Evolutionary conservation across 495 filamentous ascomycete species (phyloP), one percentile per base, ranked within the genome.

Genomic region (Daldinia loculata): DNA sequence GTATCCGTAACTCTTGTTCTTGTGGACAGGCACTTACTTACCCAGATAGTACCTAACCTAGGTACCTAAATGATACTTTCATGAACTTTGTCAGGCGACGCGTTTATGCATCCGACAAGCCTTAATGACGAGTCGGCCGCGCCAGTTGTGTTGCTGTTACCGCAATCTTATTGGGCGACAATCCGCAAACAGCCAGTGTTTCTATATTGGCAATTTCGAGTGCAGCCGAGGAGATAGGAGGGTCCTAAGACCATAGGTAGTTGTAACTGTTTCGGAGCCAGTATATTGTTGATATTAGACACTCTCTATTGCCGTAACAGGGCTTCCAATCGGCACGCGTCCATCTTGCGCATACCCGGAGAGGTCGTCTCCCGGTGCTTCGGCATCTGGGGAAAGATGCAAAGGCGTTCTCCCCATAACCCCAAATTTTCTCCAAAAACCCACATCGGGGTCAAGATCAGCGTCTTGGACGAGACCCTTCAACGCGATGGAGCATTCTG

Each of bases 361-460:
- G 66, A 64, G 60, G 57, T 63, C 41, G 62, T 65, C 58, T 62
- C 61, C 70, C 70, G 66, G 66, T 72, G 65, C 70, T 72, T 69
- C 70, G 70, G 70, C 70, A 72, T 73, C 70, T 73, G 70, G 70
- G 66, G 70, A 57, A 66, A 65, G 45, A 62, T 61, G 59, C 55
- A 71, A 36, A 70, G 34, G 32, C 14, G 26, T 22, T 52, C 64
- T 72, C 61, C 65, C 51, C 70, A 69, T 52, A 66, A 69, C 70
- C 66, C 70, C 70, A 73, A 73, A 69, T 66, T 69, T 72, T 60
- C 51, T 60, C 57, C 61, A 63, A 69, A 63, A 73, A 32, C 5
- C 56, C 66, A 69, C 57, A 45, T 73, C 59, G 41, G 66, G 70
- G 57, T 68, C 65, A 65, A 65, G 70, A 72, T 72, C 70, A 52